Evolutionary conservation across 345 rosid genomes (phyloP).

Genomic region (Eucalyptus viminalis): DNA sequence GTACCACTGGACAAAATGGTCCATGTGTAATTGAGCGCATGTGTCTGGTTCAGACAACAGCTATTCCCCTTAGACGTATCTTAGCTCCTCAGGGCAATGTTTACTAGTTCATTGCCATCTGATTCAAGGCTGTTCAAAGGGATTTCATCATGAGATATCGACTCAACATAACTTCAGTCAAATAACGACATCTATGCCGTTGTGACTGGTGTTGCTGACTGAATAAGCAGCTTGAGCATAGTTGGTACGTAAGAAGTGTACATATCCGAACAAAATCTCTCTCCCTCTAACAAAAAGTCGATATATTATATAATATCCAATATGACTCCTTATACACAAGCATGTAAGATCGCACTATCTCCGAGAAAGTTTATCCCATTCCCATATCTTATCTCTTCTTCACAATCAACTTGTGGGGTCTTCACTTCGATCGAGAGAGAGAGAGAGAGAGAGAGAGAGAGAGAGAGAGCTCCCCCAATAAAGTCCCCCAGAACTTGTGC

Average conservation of each 20-base stretch:
- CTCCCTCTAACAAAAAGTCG: not conserved
- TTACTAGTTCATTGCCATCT: not conserved
- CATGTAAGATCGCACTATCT: slow-evolving; percentile 25
- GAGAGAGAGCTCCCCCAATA: not conserved
- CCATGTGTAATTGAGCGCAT: not conserved
- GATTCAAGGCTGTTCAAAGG: not conserved
- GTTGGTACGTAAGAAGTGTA: not conserved
- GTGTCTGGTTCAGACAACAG: not conserved
- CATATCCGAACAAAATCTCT: not conserved
- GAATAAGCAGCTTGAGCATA: not conserved
- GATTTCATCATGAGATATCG: not conserved
- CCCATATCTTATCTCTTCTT: slow-evolving; percentile 2
- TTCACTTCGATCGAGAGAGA: slow-evolving; percentile 5
- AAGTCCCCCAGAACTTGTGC: not conserved
- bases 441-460: not conserved
- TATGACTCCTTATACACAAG: not conserved
- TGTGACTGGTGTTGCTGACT: not conserved
- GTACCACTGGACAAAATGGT: not conserved
- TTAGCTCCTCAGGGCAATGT: not conserved
- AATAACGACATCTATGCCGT: not conserved
- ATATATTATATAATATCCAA: not conserved
- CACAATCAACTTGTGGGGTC: slow-evolving; percentile 56
- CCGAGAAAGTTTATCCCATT: slow-evolving; percentile 56
- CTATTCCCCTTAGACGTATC: not conserved
- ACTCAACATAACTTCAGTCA: not conserved